phyloP scores from a whole-genome alignment of 139 green algal genomes.

The Ostreobium quekettii region DNA sequence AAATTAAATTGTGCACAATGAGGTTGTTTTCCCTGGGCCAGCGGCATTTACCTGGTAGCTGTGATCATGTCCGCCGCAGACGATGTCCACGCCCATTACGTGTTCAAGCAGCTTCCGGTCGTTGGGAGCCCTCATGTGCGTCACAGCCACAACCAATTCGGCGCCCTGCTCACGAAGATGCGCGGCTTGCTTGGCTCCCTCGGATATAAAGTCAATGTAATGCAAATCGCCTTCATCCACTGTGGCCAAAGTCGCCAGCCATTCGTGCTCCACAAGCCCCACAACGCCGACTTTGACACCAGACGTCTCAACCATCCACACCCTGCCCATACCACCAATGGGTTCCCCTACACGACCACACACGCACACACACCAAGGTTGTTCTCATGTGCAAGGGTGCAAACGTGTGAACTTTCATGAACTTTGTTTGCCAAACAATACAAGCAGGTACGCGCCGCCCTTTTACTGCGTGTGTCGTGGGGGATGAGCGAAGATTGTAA shows the following conservation, averaged over 20 bases:
- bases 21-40: background rate
- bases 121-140: constrained; percentile 72
- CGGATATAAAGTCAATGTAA: constrained; percentile 57
- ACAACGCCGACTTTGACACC: constrained; percentile 52
- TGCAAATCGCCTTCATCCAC: constrained; percentile 41
- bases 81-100: constrained; percentile 53
- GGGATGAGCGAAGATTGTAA: too few relatives aligned
- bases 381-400: too few relatives aligned
- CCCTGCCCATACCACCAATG: background rate
- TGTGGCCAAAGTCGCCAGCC: constrained; percentile 45
- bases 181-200: constrained; percentile 31
- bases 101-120: constrained; percentile 42
- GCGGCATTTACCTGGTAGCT: constrained; percentile 45
- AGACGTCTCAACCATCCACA: constrained; percentile 25
- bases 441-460: too few relatives aligned
- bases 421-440: too few relatives aligned
- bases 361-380: too few relatives aligned
- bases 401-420: too few relatives aligned
- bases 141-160: constrained; percentile 66
- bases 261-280: constrained; percentile 67
- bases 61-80: constrained; percentile 74
- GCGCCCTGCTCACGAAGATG: constrained; percentile 42
- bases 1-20: background rate
- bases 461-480: too few relatives aligned
- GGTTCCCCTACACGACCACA: background rate